Conservation (phyloP, 805 yeast species). For the Cyberlindnera nakhonratchasimensis region DNA sequence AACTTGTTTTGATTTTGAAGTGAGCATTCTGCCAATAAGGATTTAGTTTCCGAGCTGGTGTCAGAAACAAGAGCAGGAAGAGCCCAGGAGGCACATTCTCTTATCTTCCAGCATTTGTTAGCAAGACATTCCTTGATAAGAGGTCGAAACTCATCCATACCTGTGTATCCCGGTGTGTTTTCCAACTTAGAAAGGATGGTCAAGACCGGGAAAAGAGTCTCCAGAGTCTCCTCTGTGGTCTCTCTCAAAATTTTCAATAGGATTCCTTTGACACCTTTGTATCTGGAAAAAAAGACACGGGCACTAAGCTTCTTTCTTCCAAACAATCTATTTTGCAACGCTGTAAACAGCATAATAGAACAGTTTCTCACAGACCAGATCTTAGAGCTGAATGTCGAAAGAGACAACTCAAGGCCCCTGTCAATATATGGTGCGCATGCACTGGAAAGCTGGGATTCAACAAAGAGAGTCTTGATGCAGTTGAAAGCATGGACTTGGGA, state of each 20-base stretch:
- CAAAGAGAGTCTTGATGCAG: conserved; percentile 70
- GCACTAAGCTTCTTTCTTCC: conserved; percentile 59
- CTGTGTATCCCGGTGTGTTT: conserved; percentile 52
- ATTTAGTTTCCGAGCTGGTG: conserved; percentile 28
- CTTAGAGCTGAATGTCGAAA: conserved; percentile 58
- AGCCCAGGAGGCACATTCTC: conserved; percentile 83
- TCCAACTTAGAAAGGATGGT: conserved; percentile 69
- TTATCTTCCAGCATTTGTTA: conserved; percentile 69
- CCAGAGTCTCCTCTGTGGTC: conserved; percentile 40
- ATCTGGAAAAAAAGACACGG: conserved; percentile 67
- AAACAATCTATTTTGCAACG: conserved; percentile 76
- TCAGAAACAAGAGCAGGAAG: conserved; percentile 47
- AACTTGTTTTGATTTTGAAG: conserved; percentile 38
- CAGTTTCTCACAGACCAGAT: conserved; percentile 90
- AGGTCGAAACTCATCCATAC: conserved; percentile 49
- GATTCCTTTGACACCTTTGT: conserved; percentile 46
- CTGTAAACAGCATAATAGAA: conserved; percentile 88
- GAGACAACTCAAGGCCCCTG: conserved; percentile 55
- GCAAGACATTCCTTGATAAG: conserved; percentile 46
- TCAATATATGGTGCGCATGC: conserved; percentile 50
- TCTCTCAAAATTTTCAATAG: conserved; percentile 42
- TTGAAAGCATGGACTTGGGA: conserved; percentile 95
- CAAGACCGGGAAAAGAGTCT: conserved; percentile 70
- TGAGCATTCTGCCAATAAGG: conserved; percentile 26
- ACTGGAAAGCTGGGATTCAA: conserved; percentile 63